Percentiles rank a stretch among this genome's conserved stretches.
Conservation (phyloP, 129 eudicot species). For the Lonicera japonica region DNA sequence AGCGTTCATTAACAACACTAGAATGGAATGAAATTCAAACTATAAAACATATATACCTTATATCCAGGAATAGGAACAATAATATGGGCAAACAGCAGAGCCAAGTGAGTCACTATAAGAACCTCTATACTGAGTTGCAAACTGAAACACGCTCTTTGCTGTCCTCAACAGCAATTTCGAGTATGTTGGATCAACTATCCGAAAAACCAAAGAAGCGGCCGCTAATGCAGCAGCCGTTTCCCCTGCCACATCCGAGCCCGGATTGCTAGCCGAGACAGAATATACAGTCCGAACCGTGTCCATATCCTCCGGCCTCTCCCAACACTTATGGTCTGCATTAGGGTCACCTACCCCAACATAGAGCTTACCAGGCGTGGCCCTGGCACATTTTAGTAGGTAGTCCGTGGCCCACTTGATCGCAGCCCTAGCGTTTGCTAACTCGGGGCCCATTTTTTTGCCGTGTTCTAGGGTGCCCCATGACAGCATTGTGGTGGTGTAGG, state of each 20-base stretch:
- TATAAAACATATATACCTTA: slow-evolving; percentile 30
- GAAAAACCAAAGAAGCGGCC: slow-evolving; percentile 76
- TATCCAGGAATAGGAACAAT: slow-evolving; percentile 95
- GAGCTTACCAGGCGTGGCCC: slow-evolving; percentile 69
- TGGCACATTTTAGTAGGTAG: slow-evolving; percentile 85
- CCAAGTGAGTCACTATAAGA: slow-evolving; percentile 92
- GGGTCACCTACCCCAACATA: slow-evolving; percentile 98
- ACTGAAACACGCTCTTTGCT: slow-evolving; percentile 63
- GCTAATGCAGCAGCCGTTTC: slow-evolving; percentile 97
- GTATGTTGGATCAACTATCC: slow-evolving; percentile 37
- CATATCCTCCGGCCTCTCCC: slow-evolving; percentile 99
- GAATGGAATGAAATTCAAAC: neutral
- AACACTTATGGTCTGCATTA: slow-evolving; percentile 78
- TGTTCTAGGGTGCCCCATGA: slow-evolving; percentile 80
- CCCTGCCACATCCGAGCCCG: slow-evolving; percentile 92
- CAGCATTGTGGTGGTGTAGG: slow-evolving; percentile 79
- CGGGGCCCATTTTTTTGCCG: slow-evolving; percentile 61
- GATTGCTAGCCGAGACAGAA: slow-evolving; percentile 54
- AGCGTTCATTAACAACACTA: too few species aligned
- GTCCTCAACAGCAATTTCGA: slow-evolving; percentile 51
- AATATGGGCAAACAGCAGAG: slow-evolving; percentile 75
- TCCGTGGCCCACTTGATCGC: slow-evolving; percentile 92
- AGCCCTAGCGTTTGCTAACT: slow-evolving; percentile 33
- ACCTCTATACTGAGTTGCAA: slow-evolving; percentile 68
- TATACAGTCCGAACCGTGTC: slow-evolving; percentile 69